Evolutionary conservation across 345 rosid species (phyloP).

Genomic region (Trapa incisa): DNA sequence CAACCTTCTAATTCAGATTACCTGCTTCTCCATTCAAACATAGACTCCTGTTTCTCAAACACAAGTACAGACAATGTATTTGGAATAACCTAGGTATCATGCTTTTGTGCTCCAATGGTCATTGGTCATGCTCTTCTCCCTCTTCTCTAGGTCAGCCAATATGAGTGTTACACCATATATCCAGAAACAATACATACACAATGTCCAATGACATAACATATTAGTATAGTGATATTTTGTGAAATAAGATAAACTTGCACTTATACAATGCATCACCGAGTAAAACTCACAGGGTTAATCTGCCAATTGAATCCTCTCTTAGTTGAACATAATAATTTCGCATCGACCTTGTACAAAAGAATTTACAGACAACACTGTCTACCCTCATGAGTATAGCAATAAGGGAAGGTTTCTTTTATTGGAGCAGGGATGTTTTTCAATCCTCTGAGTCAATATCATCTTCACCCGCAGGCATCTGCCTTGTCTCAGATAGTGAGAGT

Average conservation of each 20-base stretch:
- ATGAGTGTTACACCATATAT: not conserved
- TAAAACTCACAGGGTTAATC: not conserved
- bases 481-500: constrained; percentile 58
- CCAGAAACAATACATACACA: not conserved
- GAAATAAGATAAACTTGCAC: constrained; percentile 3
- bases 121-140: not conserved
- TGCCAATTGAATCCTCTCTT: not conserved
- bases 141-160: not conserved
- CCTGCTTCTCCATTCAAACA: not conserved
- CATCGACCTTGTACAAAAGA: constrained; percentile 5
- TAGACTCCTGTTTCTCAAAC: not conserved
- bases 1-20: not conserved
- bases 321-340: constrained; percentile 1
- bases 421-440: constrained; percentile 20
- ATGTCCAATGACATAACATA: not conserved
- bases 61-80: not conserved
- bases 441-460: constrained; percentile 56
- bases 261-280: constrained; percentile 1
- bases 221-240: not conserved
- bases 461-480: constrained; percentile 67
- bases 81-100: not conserved
- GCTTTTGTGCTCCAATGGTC: not conserved
- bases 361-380: constrained; percentile 49
- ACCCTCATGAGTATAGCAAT: not conserved
- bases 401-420: constrained; percentile 13